Base-by-base conservation (phyloP, 225 moss, liverwort and hornwort genomes). In the Polytrichum commune region DNA sequence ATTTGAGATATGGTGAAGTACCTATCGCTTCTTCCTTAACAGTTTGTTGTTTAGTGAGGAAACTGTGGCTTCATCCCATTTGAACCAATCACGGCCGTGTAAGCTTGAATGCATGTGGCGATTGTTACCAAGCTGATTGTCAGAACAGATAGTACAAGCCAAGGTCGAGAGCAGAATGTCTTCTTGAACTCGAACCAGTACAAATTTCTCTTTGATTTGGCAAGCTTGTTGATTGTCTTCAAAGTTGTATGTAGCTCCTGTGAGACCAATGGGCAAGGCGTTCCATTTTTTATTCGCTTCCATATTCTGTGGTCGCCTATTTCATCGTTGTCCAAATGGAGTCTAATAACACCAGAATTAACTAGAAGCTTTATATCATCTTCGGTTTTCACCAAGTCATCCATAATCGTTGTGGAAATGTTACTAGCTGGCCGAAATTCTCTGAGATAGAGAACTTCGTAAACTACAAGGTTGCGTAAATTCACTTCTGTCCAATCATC, bases 11-110 rank as follows among this genome's bases (percentile, higher is more conserved):
- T 35, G 35, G 35, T 35, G 9, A 35, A 35, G 9, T 9, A 35
- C 35, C 35, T 35, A 35, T 9, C 6, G 9, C 9, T 35, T 35
- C 35, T 35, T 35, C 9, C 35, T 35, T 2, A 9, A 9, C 9
- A 8, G 35, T 9, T 35, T 35, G 35, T 35, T 35, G 35, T 35
- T 9, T 35, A 35, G 35, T 35, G 35, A 35, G 57, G 57, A 57
- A 57, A 57, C 20, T 57, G 57, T 57, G 57, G 57, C n/a, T 22
- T 57, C 57, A 57, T 57, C 22, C 57, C 57, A 57, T 57, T 57
- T 19, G 57, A n/a, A 19, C 57, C 57, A 19, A 57, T 57, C 20
- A 57, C 57, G 22, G 20, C 57, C 22, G 57, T 57, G 57, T 57
- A 57, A 19, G 57, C 22, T 57, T 57, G 57, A 57, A 57, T 57